Evolutionary conservation across 768 basidiomycete species (phyloP).

Genomic region (Gymnopilus junonius): DNA sequence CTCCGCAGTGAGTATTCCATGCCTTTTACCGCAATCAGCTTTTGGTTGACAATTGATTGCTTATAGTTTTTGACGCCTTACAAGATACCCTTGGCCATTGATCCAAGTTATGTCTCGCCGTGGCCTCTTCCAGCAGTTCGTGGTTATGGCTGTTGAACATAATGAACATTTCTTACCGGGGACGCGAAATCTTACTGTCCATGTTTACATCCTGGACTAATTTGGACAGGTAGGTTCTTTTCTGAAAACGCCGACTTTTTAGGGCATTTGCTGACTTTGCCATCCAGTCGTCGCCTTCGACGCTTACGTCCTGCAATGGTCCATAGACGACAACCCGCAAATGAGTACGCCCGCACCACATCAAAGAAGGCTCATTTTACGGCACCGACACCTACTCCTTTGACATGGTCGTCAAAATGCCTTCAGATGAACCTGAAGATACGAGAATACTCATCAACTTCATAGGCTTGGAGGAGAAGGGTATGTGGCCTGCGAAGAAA

Average conservation of each 20-base stretch:
- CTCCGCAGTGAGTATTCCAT: conserved; percentile 56
- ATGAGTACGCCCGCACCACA: conserved; percentile 81
- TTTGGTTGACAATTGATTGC: too few relatives aligned
- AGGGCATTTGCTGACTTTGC: neutral
- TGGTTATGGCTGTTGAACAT: conserved; percentile 62
- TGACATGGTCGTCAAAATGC: conserved; percentile 69
- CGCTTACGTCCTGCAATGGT: conserved; percentile 88
- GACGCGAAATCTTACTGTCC: conserved; percentile 71
- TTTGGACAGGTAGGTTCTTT: conserved; percentile 73
- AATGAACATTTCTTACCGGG: conserved; percentile 56
- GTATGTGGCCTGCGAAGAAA: conserved; percentile 83
- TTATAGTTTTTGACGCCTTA: conserved; percentile 82
- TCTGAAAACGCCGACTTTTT: neutral
- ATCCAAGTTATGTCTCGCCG: conserved; percentile 53
- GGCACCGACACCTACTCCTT: conserved; percentile 74
- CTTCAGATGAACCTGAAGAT: conserved; percentile 28
- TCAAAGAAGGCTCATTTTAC: conserved; percentile 92
- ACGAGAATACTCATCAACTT: conserved; percentile 64
- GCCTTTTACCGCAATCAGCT: too few relatives aligned
- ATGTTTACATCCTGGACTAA: conserved; percentile 78
- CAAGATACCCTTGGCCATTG: conserved; percentile 68
- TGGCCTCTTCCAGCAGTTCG: conserved; percentile 50
- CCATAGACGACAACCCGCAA: conserved; percentile 75
- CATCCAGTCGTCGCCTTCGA: conserved; percentile 83
- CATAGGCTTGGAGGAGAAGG: conserved; percentile 80